A percentile compares a stretch with the other conserved stretches of the same genome.
Conservation (phyloP, 352 stramenopile genomes). For the Bremia lactucae region DNA sequence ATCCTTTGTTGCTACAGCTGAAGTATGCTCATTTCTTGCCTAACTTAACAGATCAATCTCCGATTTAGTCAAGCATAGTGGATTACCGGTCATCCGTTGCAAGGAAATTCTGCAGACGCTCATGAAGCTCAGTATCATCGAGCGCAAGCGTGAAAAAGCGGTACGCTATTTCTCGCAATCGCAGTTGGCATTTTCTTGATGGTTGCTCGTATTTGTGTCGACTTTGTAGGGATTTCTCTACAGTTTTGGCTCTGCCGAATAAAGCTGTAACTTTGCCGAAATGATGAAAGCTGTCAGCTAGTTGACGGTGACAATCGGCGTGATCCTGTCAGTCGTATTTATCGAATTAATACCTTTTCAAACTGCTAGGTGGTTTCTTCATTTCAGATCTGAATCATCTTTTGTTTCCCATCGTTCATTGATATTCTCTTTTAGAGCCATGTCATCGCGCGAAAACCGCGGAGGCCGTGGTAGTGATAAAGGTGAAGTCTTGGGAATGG, state of each 20-base stretch:
- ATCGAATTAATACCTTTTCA: constrained; percentile 16
- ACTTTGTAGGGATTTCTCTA: constrained; percentile 61
- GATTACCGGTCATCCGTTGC: constrained; percentile 68
- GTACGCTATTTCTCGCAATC: constrained; percentile 34
- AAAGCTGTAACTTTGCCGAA: background rate
- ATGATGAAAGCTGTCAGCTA: background rate
- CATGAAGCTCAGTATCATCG: constrained; percentile 75
- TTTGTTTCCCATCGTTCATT: constrained; percentile 64
- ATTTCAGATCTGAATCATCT: constrained; percentile 60
- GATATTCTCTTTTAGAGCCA: constrained; percentile 43
- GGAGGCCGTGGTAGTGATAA: constrained; percentile 25
- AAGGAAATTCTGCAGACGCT: constrained; percentile 84
- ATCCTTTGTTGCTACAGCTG: background rate
- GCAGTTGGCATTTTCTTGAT: no score
- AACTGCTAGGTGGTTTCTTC: constrained; percentile 1
- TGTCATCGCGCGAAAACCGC: constrained; percentile 46
- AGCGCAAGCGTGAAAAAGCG: constrained; percentile 60
- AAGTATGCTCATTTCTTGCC: background rate
- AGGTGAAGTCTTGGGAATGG: constrained; percentile 30
- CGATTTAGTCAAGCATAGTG: constrained; percentile 73
- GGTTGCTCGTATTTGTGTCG: background rate
- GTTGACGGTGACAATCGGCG: no score
- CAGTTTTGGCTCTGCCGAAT: constrained; percentile 33
- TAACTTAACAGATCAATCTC: constrained; percentile 50
- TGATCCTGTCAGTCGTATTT: constrained; percentile 31